Evolutionary conservation across 805 yeast species (phyloP).

Genomic region (Yarrowia sp.): DNA sequence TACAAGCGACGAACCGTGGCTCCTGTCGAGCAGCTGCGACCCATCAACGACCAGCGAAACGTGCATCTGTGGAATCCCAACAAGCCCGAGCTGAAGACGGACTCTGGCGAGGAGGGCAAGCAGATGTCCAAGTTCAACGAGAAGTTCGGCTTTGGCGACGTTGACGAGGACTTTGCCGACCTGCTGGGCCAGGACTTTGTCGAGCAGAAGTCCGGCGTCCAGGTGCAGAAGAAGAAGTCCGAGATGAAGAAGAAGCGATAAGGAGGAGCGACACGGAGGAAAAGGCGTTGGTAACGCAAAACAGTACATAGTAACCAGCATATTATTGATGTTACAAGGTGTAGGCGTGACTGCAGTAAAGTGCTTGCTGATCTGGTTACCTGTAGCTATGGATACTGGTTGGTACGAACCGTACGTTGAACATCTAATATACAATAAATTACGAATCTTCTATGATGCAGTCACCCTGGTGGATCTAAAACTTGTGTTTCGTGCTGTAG

Average conservation of each 20-base stretch:
- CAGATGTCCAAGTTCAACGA: conserved; percentile 48
- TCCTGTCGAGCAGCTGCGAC: conserved; percentile 81
- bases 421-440: neutral
- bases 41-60: conserved; percentile 86
- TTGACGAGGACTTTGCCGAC: conserved; percentile 49
- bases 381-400: no score
- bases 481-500: conserved; percentile 33
- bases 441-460: neutral
- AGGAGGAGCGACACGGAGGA: neutral
- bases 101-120: conserved; percentile 83
- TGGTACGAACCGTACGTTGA: no score
- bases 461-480: conserved; percentile 18
- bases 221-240: conserved; percentile 46
- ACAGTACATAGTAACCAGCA: conserved; percentile 27
- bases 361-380: no score
- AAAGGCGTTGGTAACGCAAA: conserved; percentile 20
- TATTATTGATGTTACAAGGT: neutral
- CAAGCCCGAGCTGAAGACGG: conserved; percentile 68
- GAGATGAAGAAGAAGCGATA: conserved; percentile 42
- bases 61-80: conserved; percentile 86
- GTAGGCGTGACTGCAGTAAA: no score
- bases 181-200: conserved; percentile 57
- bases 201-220: conserved; percentile 57
- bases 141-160: conserved; percentile 37
- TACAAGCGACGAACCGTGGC: conserved; percentile 76